Percentiles rank a stretch among this genome's conserved stretches.
Conservation (phyloP, 1,139 yeast species). For the Zhuliangozyma blackwelliae region DNA sequence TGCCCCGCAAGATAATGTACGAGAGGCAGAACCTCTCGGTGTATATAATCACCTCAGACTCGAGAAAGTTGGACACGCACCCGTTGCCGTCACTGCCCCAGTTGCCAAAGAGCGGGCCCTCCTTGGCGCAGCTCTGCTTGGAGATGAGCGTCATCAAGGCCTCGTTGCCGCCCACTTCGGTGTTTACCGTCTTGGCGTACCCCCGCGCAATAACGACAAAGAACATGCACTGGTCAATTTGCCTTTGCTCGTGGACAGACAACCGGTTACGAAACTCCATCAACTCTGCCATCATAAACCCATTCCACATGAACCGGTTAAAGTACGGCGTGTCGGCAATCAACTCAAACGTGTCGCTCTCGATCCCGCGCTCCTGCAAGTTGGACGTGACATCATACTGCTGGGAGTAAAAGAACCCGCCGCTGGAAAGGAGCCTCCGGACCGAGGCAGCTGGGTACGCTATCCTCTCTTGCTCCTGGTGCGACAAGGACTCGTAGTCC, state of each 20-base stretch:
- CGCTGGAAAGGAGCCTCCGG: constrained; percentile 53
- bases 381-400: constrained; percentile 63
- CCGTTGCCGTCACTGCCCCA: constrained; percentile 75
- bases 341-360: constrained; percentile 23
- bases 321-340: constrained; percentile 47
- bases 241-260: constrained; percentile 41
- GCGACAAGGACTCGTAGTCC: constrained; percentile 17
- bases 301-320: constrained; percentile 63
- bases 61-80: constrained; percentile 60
- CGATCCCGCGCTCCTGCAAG: constrained; percentile 51
- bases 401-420: constrained; percentile 62
- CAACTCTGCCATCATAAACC: constrained; percentile 52
- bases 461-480: constrained; percentile 13
- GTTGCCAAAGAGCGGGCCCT: constrained; percentile 60
- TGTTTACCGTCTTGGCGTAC: constrained; percentile 57
- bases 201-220: constrained; percentile 62
- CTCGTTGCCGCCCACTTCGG: constrained; percentile 29
- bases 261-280: constrained; percentile 57
- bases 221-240: constrained; percentile 56
- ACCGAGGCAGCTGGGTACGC: constrained; percentile 61
- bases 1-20: constrained; percentile 60
- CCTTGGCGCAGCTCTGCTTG: constrained; percentile 59
- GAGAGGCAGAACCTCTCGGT: constrained; percentile 51
- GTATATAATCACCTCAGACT: constrained; percentile 60
- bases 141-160: constrained; percentile 60